A percentile compares a stretch with the other conserved stretches of the same genome.
Conservation (phyloP, 2,329 filamentous ascomycete species). For the Paramyrothecium roridum region DNA sequence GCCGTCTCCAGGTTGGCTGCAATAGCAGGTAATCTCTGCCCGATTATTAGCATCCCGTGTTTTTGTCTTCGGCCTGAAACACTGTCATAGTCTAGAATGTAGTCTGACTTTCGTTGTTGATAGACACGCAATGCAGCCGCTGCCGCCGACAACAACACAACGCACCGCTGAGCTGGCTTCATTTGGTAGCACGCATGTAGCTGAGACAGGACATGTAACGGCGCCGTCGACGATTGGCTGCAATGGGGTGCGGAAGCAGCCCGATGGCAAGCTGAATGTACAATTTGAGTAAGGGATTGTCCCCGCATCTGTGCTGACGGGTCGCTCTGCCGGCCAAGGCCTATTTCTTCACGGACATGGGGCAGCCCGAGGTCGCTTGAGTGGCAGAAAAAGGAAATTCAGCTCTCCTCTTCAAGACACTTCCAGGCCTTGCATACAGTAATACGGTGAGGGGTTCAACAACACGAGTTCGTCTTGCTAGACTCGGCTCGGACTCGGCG, state of each 20-base stretch:
- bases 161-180: too few species aligned
- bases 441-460: neutral
- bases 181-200: too few species aligned
- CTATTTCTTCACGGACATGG: neutral
- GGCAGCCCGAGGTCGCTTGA: neutral
- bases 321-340: neutral
- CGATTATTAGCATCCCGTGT: too few species aligned
- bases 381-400: neutral
- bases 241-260: neutral
- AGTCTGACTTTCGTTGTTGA: too few species aligned
- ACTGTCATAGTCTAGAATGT: too few species aligned
- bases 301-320: neutral
- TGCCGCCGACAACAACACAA: too few species aligned
- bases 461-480: neutral
- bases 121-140: too few species aligned
- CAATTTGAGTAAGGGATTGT: neutral
- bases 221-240: too few species aligned
- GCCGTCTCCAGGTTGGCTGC: too few species aligned
- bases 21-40: too few species aligned
- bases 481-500: neutral
- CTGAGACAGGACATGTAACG: too few species aligned
- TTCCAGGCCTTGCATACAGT: neutral
- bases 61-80: too few species aligned
- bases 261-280: neutral
- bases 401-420: neutral